phyloP scores from a whole-genome alignment of 2,329 filamentous ascomycete genomes.

The Pseudocercospora macadamiae region DNA sequence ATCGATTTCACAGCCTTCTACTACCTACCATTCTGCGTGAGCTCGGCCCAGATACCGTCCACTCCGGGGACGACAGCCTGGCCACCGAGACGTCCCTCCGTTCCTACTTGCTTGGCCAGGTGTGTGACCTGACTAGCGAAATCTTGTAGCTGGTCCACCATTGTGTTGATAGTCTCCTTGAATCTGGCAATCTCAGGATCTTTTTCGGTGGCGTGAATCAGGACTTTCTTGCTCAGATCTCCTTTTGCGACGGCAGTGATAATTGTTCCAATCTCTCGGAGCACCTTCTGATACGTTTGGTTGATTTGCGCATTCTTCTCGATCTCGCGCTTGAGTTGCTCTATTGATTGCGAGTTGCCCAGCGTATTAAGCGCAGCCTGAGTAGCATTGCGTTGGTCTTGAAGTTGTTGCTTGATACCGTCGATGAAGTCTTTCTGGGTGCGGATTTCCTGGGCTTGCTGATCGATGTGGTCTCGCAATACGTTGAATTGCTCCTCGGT shows the following conservation, averaged over 20 bases:
- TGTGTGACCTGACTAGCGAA: conserved; percentile 96
- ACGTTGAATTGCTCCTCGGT: conserved; percentile 83
- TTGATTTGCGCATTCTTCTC: conserved; percentile 98
- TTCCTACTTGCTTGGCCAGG: conserved; percentile 92
- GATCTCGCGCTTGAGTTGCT: conserved; percentile 86
- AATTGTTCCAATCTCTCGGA: conserved; percentile 95
- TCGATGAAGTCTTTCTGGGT: conserved; percentile 84
- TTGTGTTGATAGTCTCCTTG: conserved; percentile 97
- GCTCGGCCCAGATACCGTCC: conserved; percentile 95
- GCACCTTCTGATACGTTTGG: conserved; percentile 94
- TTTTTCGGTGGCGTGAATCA: conserved; percentile 94
- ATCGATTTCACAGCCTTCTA: background rate
- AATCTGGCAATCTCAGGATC: conserved; percentile 97
- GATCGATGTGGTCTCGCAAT: conserved; percentile 86
- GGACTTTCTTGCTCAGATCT: conserved; percentile 94
- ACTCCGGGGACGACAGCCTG: conserved; percentile 93
- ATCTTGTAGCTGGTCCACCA: conserved; percentile 97
- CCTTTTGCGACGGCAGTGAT: conserved; percentile 94
- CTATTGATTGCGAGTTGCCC: conserved; percentile 86
- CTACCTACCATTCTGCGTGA: conserved; percentile 65
- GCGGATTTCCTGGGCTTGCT: conserved; percentile 89
- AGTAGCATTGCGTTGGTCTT: conserved; percentile 82
- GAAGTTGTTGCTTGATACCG: conserved; percentile 81
- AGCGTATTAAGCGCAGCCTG: conserved; percentile 77
- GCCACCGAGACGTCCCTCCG: conserved; percentile 89